Conservation (phyloP, 106 monocot genomes). For the Dendrobium huoshanense region DNA sequence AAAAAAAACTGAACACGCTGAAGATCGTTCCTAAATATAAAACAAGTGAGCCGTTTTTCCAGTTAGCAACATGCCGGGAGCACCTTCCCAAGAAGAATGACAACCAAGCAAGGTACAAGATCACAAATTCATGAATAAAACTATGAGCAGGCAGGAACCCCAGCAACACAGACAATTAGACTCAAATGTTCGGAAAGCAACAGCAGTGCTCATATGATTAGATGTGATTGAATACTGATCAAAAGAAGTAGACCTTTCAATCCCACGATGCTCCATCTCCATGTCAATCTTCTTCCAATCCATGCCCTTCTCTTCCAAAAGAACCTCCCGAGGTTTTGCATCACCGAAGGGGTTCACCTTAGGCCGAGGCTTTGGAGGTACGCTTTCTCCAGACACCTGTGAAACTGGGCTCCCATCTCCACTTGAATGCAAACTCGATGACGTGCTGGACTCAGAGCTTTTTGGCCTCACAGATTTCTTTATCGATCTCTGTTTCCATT, state of each 20-base stretch:
- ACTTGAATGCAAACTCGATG: conserved; percentile 55
- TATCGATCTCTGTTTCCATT: conserved; percentile 42
- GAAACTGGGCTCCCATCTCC: conserved; percentile 28
- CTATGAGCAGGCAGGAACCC: no score
- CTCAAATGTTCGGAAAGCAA: no score
- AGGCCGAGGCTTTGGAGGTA: conserved; percentile 18
- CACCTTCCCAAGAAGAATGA: no score
- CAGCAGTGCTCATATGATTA: background rate
- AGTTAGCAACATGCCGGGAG: no score
- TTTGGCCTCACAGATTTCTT: conserved; percentile 38
- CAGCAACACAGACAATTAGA: no score
- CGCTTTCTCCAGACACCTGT: conserved; percentile 12
- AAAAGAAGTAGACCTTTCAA: conserved; percentile 38
- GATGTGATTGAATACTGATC: background rate
- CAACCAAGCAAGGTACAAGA: no score
- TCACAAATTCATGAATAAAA: no score
- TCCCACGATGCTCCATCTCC: conserved; percentile 54
- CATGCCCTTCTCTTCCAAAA: conserved; percentile 54
- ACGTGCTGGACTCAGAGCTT: conserved; percentile 60
- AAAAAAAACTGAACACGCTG: no score
- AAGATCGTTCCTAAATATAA: no score
- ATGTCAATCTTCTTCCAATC: conserved; percentile 79
- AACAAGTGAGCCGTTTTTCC: no score
- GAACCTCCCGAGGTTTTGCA: conserved; percentile 64
- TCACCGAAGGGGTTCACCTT: conserved; percentile 78